These are phyloP conservation scores for Oxytropis ochrocephala DNA, from an alignment of 306 rosid genomes.

Conservation along the genomic window DNA sequence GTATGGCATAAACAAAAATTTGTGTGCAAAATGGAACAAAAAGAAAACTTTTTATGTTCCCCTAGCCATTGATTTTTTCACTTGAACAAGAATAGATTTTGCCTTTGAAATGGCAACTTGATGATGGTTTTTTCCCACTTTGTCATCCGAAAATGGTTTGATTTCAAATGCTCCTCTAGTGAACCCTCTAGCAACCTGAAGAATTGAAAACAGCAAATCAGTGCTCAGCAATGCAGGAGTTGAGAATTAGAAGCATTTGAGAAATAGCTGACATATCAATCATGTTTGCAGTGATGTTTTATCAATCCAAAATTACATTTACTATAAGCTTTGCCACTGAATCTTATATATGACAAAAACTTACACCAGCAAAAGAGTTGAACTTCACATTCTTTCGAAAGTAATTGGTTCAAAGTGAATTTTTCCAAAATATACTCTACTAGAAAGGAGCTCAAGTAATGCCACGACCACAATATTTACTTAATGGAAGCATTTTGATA, in stretches of 20 bases:
- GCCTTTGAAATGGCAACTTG: slow-evolving; percentile 53
- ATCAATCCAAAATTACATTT: slow-evolving; percentile 11
- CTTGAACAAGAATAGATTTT: slow-evolving; percentile 56
- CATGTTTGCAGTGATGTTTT: neutral
- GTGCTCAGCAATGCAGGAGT: slow-evolving; percentile 4
- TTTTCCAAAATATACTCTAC: neutral
- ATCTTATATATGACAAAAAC: neutral
- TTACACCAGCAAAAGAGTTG: too few relatives aligned
- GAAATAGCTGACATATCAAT: neutral
- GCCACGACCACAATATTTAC: neutral
- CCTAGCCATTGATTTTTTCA: slow-evolving; percentile 61
- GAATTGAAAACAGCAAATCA: slow-evolving; percentile 19
- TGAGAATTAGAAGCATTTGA: neutral
- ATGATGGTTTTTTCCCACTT: slow-evolving; percentile 40
- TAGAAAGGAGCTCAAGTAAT: neutral
- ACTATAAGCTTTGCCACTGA: neutral
- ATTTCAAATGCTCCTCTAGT: slow-evolving; percentile 83
- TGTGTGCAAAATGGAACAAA: neutral
- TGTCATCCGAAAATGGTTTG: slow-evolving; percentile 56
- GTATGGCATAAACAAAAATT: slow-evolving; percentile 11
- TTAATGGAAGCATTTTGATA: neutral
- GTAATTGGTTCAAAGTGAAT: neutral
- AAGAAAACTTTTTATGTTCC: slow-evolving; percentile 36
- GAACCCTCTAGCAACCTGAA: slow-evolving; percentile 91
- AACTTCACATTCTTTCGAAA: neutral